Percentiles rank a stretch among this genome's conserved stretches.
phyloP scores from a whole-genome alignment of 2,329 filamentous ascomycete species.

The Rutstroemia sp. region DNA sequence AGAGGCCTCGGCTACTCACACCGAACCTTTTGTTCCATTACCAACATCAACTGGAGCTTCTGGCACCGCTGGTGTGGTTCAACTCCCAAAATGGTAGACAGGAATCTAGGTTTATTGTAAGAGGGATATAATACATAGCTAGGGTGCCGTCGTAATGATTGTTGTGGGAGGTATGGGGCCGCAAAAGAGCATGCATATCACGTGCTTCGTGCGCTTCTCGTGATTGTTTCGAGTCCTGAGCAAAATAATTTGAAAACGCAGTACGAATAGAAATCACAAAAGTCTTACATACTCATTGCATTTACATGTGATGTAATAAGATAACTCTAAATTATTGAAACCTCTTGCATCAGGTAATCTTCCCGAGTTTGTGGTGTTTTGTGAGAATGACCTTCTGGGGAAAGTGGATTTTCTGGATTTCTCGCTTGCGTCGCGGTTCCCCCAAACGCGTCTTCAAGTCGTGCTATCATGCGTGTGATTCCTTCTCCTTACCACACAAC shows the following conservation, averaged over 20 bases:
- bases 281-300: neutral
- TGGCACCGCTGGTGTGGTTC: constrained; percentile 1
- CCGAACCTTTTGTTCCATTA: constrained; percentile 15
- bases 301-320: neutral
- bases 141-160: neutral
- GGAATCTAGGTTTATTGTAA: neutral
- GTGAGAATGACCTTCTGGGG: neutral
- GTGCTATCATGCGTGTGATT: neutral
- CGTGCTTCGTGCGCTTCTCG: neutral
- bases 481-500: neutral
- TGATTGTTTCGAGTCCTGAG: neutral
- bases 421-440: constrained; percentile 11
- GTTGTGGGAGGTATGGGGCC: neutral
- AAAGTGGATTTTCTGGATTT: constrained; percentile 2
- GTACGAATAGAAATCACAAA: too few species aligned
- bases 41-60: constrained; percentile 11
- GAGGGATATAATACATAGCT: neutral
- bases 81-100: neutral
- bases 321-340: neutral
- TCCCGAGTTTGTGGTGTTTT: neutral
- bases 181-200: constrained; percentile 7
- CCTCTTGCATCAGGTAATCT: neutral
- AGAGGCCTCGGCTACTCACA: constrained; percentile 17
- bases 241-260: neutral
- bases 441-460: constrained; percentile 9